Evolutionary conservation across 192 early-diverging fungal genomes (phyloP).

Genomic region (Spinellus fusiger): DNA sequence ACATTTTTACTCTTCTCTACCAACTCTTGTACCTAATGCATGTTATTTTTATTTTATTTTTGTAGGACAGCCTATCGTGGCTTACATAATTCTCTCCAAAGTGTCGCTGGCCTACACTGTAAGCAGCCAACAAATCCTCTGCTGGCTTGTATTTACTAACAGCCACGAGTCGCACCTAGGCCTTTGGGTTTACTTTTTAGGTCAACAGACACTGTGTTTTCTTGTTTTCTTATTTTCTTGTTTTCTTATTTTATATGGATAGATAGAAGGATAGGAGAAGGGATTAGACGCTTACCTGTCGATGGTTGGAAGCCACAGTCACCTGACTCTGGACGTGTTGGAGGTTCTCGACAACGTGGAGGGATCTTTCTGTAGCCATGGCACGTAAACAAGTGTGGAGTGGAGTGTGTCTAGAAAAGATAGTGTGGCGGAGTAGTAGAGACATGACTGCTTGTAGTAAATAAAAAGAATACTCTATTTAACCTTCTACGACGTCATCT

Average conservation of each 20-base stretch:
- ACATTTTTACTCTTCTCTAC: conserved; percentile 78
- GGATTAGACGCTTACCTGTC: not conserved
- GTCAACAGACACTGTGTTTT: no score
- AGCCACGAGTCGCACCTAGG: conserved; percentile 78
- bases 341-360: not conserved
- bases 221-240: no score
- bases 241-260: no score
- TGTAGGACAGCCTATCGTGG: not conserved
- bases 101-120: conserved; percentile 82
- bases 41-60: not conserved
- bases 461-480: no score
- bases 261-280: no score
- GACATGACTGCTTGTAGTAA: no score
- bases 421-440: no score
- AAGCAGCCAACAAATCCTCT: conserved; percentile 70
- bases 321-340: not conserved
- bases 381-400: no score
- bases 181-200: no score
- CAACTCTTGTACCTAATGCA: conserved; percentile 80
- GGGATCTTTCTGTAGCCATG: not conserved
- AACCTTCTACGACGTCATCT: no score
- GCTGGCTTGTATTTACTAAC: conserved; percentile 92
- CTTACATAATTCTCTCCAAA: conserved; percentile 96
- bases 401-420: no score
- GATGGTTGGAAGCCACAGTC: not conserved